phyloP scores from a whole-genome alignment of 495 filamentous ascomycete genomes.

The Hypoxylon cercidicola region DNA sequence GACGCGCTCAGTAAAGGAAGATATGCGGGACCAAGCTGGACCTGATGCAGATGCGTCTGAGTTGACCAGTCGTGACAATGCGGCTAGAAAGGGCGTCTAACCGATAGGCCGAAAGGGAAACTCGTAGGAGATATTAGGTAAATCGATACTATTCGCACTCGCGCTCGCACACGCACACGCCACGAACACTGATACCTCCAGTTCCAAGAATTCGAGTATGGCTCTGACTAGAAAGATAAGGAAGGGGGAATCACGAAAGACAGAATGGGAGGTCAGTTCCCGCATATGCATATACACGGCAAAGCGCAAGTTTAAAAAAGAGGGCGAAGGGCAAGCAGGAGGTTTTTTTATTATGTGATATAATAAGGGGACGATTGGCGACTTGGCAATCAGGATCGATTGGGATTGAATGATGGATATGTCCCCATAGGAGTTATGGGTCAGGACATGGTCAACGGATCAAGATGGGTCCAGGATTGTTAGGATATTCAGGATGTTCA shows the following conservation, averaged over 20 bases:
- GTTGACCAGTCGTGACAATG: conserved; percentile 12
- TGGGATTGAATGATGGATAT: conserved; percentile 33
- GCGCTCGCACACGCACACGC: conserved; percentile 1
- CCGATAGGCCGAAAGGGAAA: conserved; percentile 3
- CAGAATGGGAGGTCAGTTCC: conserved; percentile 42
- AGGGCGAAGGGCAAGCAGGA: conserved; percentile 19
- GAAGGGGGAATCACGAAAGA: conserved; percentile 28
- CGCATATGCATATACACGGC: conserved; percentile 25
- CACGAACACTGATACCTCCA: neutral
- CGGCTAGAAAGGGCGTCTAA: conserved; percentile 17
- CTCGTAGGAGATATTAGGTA: conserved; percentile 23
- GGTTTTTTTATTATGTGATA: conserved; percentile 35
- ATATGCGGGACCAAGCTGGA: conserved; percentile 9
- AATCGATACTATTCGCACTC: conserved; percentile 32
- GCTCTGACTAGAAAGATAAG: conserved; percentile 11
- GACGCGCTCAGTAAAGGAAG: conserved; percentile 27
- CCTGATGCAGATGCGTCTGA: conserved; percentile 14
- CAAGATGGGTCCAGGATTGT: neutral
- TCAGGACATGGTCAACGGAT: no score
- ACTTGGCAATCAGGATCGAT: conserved; percentile 40
- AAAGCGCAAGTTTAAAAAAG: conserved; percentile 24
- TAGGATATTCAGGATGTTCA: conserved; percentile 12
- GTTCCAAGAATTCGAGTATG: neutral
- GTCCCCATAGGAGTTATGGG: conserved; percentile 20
- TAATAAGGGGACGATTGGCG: conserved; percentile 35